Conservation (phyloP, 345 rosid species). For the Angophora floribunda region DNA sequence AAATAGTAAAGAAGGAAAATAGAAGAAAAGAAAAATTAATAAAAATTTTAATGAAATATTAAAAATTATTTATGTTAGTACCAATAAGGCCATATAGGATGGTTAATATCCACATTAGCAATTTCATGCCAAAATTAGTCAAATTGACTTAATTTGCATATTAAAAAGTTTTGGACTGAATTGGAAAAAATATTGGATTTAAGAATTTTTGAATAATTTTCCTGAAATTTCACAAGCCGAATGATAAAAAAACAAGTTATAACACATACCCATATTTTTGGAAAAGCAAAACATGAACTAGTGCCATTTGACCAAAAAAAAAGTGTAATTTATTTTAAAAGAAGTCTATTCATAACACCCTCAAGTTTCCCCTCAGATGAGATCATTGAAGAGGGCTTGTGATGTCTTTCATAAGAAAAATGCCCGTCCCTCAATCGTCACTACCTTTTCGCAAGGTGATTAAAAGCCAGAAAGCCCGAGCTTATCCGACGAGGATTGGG, state of each 20-base stretch:
- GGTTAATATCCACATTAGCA: too few species aligned
- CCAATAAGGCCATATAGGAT: too few species aligned
- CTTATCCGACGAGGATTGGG: neutral
- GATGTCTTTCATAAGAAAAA: neutral
- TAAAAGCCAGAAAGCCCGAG: neutral
- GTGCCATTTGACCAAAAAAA: neutral
- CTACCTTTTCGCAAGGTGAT: neutral
- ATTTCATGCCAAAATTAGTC: too few species aligned
- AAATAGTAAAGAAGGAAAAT: too few species aligned
- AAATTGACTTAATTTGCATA: too few species aligned
- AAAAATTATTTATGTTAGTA: too few species aligned
- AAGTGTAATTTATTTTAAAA: neutral
- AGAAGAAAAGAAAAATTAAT: too few species aligned
- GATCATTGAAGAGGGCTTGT: neutral
- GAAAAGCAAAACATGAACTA: neutral
- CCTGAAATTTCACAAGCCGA: neutral
- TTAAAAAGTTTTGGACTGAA: too few species aligned
- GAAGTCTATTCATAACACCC: neutral
- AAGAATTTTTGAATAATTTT: too few species aligned
- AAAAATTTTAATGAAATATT: too few species aligned
- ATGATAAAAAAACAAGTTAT: neutral
- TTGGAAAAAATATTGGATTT: too few species aligned
- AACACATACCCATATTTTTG: neutral
- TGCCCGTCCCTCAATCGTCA: neutral
- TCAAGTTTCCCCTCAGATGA: neutral